phyloP scores from a whole-genome alignment of 805 yeast genomes.

The Sporopachydermia quercuum region DNA sequence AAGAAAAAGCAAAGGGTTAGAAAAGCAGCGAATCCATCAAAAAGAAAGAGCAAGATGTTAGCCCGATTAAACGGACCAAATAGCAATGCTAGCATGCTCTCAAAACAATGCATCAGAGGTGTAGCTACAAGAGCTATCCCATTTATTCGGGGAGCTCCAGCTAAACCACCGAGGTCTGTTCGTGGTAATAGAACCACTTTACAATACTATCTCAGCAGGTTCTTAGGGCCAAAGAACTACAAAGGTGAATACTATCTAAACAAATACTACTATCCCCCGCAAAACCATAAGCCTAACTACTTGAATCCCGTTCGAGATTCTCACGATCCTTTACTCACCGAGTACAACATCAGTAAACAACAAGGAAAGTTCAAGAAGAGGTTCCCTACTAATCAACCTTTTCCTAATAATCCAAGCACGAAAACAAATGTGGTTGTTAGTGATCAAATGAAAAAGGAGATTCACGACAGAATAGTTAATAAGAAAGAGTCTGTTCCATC shows the following conservation, averaged over 20 bases:
- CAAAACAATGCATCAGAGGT: background rate
- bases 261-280: constrained; percentile 56
- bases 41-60: constrained; percentile 3
- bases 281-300: constrained; percentile 59
- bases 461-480: constrained; percentile 38
- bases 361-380: constrained; percentile 13
- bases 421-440: constrained; percentile 50
- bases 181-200: constrained; percentile 5
- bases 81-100: constrained; percentile 1
- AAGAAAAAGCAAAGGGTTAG: too few relatives aligned
- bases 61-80: background rate
- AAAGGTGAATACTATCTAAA: constrained; percentile 71
- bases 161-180: background rate
- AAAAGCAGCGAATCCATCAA: too few relatives aligned
- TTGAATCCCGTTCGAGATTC: constrained; percentile 39
- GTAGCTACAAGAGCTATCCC: background rate
- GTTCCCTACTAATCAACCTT: constrained; percentile 37
- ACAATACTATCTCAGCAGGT: constrained; percentile 34
- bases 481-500: constrained; percentile 55
- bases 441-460: constrained; percentile 40
- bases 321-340: constrained; percentile 5
- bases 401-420: constrained; percentile 61
- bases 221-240: constrained; percentile 72
- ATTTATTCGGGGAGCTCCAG: background rate
- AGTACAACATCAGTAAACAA: constrained; percentile 14